Conservation (phyloP, 768 basidiomycete genomes). For the Cyclocybe cylindracea region DNA sequence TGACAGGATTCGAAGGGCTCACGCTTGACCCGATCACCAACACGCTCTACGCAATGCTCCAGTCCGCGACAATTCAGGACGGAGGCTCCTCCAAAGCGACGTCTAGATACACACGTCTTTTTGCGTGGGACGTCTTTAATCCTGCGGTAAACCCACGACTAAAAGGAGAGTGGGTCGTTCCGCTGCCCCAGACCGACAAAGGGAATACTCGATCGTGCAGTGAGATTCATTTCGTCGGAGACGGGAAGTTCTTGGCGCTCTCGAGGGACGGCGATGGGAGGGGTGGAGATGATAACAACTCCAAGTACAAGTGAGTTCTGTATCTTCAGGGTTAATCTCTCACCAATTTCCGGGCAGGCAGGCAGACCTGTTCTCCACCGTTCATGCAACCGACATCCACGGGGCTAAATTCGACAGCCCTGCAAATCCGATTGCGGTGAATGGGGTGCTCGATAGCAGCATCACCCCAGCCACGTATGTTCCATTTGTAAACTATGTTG, state of each 20-base stretch:
- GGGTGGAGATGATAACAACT: conserved; percentile 49
- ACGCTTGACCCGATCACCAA: conserved; percentile 48
- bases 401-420: conserved; percentile 56
- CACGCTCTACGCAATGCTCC: conserved; percentile 61
- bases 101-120: conserved; percentile 53
- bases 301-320: conserved; percentile 51
- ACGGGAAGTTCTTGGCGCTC: conserved; percentile 57
- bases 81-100: conserved; percentile 49
- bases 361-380: conserved; percentile 60
- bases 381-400: conserved; percentile 61
- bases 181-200: conserved; percentile 51
- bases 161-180: conserved; percentile 61
- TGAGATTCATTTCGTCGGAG: conserved; percentile 58
- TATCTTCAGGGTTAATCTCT: background rate
- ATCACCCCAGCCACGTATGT: conserved; percentile 57
- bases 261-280: conserved; percentile 62
- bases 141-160: conserved; percentile 35
- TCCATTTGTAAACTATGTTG: conserved; percentile 57
- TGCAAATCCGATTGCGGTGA: conserved; percentile 48
- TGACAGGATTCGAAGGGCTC: conserved; percentile 59
- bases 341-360: conserved; percentile 36
- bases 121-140: conserved; percentile 53
- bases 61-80: conserved; percentile 65
- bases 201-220: conserved; percentile 52
- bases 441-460: conserved; percentile 44